These are phyloP conservation scores for Melaleuca alternifolia DNA, from an alignment of 345 rosid genomes.

Conservation along the genomic window DNA sequence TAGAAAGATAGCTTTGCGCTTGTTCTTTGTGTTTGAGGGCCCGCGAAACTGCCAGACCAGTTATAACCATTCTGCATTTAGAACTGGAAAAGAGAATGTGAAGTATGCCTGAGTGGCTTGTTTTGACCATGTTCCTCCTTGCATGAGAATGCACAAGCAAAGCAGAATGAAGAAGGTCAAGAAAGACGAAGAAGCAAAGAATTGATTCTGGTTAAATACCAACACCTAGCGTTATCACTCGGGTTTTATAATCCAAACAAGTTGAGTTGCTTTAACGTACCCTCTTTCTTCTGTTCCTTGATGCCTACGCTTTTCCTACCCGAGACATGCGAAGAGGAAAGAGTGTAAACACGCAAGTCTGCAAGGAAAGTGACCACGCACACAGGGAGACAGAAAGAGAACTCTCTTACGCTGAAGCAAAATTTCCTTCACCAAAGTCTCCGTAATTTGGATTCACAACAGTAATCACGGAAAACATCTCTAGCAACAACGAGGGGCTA, in stretches of 20 bases:
- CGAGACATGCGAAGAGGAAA: not conserved
- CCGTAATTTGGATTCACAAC: not conserved
- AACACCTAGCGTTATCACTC: not conserved
- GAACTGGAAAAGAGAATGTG: not conserved
- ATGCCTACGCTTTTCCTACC: not conserved
- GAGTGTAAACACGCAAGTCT: not conserved
- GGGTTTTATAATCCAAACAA: not conserved
- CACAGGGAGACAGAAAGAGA: not conserved
- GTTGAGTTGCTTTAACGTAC: not conserved
- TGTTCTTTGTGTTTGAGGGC: not conserved
- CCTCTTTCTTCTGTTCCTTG: not conserved
- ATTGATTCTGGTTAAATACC: not conserved
- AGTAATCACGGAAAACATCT: not conserved
- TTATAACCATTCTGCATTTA: not conserved
- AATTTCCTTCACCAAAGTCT: not conserved
- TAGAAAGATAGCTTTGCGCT: not conserved
- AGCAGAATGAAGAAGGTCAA: not conserved
- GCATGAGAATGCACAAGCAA: not conserved
- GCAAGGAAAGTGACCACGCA: not conserved
- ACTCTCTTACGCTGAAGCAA: not conserved
- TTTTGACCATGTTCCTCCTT: not conserved
- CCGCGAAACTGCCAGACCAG: not conserved
- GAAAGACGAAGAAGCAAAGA: not conserved
- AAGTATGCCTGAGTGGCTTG: not conserved
- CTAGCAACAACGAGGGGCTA: not conserved